Conservation (phyloP, 2,329 filamentous ascomycete species). For the Exserohilum turcica region DNA sequence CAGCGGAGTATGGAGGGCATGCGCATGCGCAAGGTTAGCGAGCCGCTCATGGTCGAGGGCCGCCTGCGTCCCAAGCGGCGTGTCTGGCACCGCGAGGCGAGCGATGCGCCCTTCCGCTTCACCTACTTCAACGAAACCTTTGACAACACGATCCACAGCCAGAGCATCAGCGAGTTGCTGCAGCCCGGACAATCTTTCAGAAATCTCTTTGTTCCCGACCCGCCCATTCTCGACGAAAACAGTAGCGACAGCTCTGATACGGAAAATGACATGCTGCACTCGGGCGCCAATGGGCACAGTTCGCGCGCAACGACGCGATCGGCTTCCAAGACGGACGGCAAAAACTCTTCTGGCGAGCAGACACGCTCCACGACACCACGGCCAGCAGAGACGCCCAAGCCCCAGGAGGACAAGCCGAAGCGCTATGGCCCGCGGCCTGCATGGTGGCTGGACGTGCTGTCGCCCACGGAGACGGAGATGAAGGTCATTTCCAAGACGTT, state of each 20-base stretch:
- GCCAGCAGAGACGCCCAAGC: conserved; percentile 49
- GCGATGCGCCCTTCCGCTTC: conserved; percentile 90
- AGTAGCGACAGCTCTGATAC: conserved; percentile 68
- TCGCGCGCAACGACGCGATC: conserved; percentile 36
- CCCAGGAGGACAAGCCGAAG: conserved; percentile 43
- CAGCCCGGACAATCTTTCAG: conserved; percentile 83
- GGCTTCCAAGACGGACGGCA: conserved; percentile 35
- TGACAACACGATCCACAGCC: conserved; percentile 92
- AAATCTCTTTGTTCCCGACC: conserved; percentile 90
- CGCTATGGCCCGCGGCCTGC: conserved; percentile 79
- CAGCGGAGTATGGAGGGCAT: conserved; percentile 76
- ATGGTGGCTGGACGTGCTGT: conserved; percentile 95
- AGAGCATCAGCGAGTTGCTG: conserved; percentile 90
- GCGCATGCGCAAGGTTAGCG: conserved; percentile 87
- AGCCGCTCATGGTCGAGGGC: conserved; percentile 90
- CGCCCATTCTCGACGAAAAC: conserved; percentile 67
- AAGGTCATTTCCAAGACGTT: conserved; percentile 90
- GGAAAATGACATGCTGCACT: conserved; percentile 44
- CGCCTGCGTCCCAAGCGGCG: conserved; percentile 77
- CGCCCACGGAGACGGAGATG: conserved; percentile 94
- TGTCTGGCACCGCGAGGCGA: conserved; percentile 84
- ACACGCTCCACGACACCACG: conserved; percentile 59
- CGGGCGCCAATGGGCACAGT: conserved; percentile 30
- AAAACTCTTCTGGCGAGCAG: conserved; percentile 38
- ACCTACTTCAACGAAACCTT: conserved; percentile 99